Evolutionary conservation across 495 filamentous ascomycete species (phyloP).

Genomic region (Peziza echinospora): DNA sequence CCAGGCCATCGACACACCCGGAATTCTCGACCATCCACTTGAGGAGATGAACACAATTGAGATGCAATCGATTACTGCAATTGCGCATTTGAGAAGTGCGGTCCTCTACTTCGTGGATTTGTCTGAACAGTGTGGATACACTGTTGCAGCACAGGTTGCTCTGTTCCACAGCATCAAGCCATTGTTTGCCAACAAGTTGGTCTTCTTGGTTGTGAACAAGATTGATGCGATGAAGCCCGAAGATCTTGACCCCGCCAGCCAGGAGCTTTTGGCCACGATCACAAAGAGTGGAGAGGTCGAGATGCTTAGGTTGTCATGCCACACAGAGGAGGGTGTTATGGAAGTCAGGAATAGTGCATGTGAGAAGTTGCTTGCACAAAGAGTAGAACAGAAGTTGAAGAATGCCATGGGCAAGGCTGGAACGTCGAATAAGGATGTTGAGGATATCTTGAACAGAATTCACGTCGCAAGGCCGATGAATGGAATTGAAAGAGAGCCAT

Average conservation of each 20-base stretch:
- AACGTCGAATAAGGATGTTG: constrained; percentile 32
- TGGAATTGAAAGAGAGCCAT: constrained; percentile 54
- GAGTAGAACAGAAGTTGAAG: constrained; percentile 89
- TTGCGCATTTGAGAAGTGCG: constrained; percentile 83
- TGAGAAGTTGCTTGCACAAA: constrained; percentile 73
- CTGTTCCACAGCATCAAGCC: constrained; percentile 92
- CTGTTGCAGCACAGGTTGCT: constrained; percentile 70
- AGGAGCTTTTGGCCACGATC: constrained; percentile 54
- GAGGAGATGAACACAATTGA: constrained; percentile 99
- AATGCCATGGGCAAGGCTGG: constrained; percentile 39
- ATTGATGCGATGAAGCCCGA: constrained; percentile 78
- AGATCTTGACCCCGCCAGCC: constrained; percentile 62
- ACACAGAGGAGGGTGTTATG: constrained; percentile 83
- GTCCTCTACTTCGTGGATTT: constrained; percentile 98
- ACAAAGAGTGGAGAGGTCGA: constrained; percentile 74
- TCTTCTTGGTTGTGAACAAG: constrained; percentile 95
- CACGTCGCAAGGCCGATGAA: constrained; percentile 85
- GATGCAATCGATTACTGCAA: constrained; percentile 94
- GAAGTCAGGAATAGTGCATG: constrained; percentile 87
- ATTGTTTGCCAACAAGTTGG: constrained; percentile 87
- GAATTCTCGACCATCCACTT: constrained; percentile 89
- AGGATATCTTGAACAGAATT: constrained; percentile 75
- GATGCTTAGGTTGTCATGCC: constrained; percentile 76
- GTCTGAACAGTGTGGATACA: constrained; percentile 93
- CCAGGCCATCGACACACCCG: constrained; percentile 74